Base-by-base conservation (phyloP, 2,329 filamentous ascomycete genomes). In the Zasmidium cellare region DNA sequence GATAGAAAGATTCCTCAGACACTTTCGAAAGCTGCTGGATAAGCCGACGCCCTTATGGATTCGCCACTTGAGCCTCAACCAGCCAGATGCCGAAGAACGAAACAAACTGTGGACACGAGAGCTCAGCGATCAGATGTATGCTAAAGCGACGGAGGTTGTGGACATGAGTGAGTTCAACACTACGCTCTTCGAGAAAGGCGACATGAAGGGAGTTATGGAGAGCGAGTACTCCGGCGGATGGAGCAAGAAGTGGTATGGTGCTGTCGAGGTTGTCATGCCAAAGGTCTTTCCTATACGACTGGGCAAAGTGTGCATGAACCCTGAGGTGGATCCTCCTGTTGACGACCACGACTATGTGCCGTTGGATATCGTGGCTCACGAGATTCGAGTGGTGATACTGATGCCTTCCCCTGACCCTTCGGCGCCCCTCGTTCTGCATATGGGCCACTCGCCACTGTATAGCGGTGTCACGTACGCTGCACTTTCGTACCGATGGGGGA, bases 401-500 rank as follows among this genome's bases (percentile, higher is more conserved):
- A 35, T 51, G 20, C 47, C 54, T n/a, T 18, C 54, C 3, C 20
- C 18, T 7, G 47, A 53, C 25, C 28, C 22, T 23, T n/a, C 49
- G 9, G 46, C 51, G 19, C 54, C 54, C 7, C 49, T 60, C 2
- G 44, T 51, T 12, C 16, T 56, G 16, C 23, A 57, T 38, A 28
- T 53, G 22, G 58, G 31, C 1, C 58, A 60, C 22, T 60, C 51
- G 25, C 55, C 55, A 5, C 24, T 60, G 19, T 38, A 41, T 19
- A 55, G 46, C 53, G 58, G 55, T 31, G 51, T 60, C 35, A 53
- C 20, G 23, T 61, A 46, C 24, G 46, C 52, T 9, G 59, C 56
- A 19, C 49, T 61, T 3, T 61, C 59, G 3, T 61, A 61, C 23
- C 44, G 31, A 22, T 61, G 59, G 59, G 49, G 59, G 19, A 49